Conservation (phyloP, 257 asterid genomes). For the Solanum verrucosum region DNA sequence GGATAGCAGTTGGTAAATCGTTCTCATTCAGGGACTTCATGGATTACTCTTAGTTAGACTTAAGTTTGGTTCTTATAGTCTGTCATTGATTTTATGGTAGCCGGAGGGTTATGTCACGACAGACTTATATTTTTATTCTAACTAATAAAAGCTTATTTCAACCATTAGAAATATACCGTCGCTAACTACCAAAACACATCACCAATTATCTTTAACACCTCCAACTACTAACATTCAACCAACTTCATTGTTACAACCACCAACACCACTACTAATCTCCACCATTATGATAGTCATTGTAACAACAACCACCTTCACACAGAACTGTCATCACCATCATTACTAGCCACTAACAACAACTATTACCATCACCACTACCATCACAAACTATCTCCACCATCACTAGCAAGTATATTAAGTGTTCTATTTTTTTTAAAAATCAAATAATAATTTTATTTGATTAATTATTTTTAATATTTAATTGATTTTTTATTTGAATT, state of each 20-base stretch:
- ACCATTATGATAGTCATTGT: neutral
- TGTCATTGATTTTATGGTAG: neutral
- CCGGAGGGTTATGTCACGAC: neutral
- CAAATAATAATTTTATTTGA: neutral
- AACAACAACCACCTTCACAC: neutral
- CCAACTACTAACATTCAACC: neutral
- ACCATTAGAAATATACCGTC: neutral
- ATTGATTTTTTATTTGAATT: too few species aligned
- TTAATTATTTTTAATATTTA: too few species aligned
- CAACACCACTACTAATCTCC: neutral
- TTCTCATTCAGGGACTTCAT: neutral
- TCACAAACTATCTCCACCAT: neutral
- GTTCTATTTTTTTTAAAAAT: too few species aligned
- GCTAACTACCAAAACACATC: neutral
- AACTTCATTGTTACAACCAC: neutral
- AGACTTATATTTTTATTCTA: too few species aligned
- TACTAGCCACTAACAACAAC: neutral
- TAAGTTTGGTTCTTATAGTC: neutral
- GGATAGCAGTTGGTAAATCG: neutral
- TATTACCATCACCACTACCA: neutral
- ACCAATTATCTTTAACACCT: neutral
- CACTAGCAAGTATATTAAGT: neutral
- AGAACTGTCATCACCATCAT: neutral
- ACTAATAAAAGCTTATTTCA: too few species aligned
- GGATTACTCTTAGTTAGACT: neutral